Evolutionary conservation across 2,329 filamentous ascomycete genomes (phyloP).

Genomic region (Kalmusia sp.): DNA sequence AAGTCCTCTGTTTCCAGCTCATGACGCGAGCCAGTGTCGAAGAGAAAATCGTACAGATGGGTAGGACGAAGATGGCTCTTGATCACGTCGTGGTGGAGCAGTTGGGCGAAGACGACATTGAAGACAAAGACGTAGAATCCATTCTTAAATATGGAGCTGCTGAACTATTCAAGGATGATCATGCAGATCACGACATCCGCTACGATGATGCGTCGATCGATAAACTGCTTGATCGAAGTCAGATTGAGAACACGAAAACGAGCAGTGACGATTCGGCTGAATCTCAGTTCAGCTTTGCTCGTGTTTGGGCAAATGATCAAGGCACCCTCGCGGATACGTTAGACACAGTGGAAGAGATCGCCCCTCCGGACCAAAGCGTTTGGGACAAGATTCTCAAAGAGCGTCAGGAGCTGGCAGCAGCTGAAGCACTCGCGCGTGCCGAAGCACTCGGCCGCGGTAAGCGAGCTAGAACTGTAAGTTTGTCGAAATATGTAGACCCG

Average conservation of each 20-base stretch:
- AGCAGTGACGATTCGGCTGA: conserved; percentile 72
- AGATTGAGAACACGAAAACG: conserved; percentile 74
- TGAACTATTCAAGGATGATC: conserved; percentile 81
- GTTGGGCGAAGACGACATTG: conserved; percentile 84
- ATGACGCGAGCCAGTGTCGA: conserved; percentile 90
- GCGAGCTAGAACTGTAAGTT: conserved; percentile 67
- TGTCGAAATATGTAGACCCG: neutral
- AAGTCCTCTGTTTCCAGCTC: conserved; percentile 93
- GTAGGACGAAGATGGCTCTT: conserved; percentile 92
- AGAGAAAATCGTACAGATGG: conserved; percentile 95
- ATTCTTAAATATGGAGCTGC: conserved; percentile 88
- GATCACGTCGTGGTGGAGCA: conserved; percentile 94
- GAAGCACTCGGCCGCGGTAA: conserved; percentile 87
- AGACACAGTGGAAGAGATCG: conserved; percentile 60
- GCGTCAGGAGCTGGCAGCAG: conserved; percentile 79
- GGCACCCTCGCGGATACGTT: conserved; percentile 70
- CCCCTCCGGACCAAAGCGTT: conserved; percentile 69
- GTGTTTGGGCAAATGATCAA: conserved; percentile 89
- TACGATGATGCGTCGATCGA: conserved; percentile 88
- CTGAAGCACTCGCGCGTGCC: conserved; percentile 69
- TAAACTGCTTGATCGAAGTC: conserved; percentile 84
- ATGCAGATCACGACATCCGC: conserved; percentile 73
- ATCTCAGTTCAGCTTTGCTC: conserved; percentile 85
- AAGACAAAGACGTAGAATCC: conserved; percentile 80
- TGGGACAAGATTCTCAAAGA: conserved; percentile 92